A percentile compares a stretch with the other conserved stretches of the same genome.
Evolutionary conservation across 169 alveolate species (phyloP).

Genomic region (Prorocentrum cordatum): DNA sequence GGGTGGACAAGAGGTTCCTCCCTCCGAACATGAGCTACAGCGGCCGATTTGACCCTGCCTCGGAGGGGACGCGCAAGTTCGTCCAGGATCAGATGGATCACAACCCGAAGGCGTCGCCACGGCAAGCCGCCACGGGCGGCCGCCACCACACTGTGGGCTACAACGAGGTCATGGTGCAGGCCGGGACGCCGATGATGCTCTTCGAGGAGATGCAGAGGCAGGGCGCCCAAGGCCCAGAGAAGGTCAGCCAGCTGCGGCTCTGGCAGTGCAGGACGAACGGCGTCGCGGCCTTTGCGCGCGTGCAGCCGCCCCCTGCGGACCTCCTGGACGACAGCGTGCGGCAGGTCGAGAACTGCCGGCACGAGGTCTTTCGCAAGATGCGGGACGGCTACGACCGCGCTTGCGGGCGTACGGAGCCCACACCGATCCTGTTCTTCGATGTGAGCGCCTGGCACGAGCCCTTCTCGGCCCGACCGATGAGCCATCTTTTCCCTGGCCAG

Average conservation of each 20-base stretch:
- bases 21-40: not conserved
- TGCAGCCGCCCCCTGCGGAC: not conserved
- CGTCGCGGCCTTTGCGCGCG: conserved; percentile 30
- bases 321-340: conserved; percentile 4
- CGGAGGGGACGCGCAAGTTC: not conserved
- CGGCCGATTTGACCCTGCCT: conserved; percentile 27
- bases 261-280: conserved; percentile 57
- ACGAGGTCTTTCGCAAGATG: conserved; percentile 35
- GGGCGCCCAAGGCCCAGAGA: not conserved
- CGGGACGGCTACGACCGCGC: conserved; percentile 16
- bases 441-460: not conserved
- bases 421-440: conserved; percentile 20
- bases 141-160: conserved; percentile 11
- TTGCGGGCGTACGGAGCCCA: not conserved
- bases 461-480: conserved; percentile 2
- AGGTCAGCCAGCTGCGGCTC: conserved; percentile 36
- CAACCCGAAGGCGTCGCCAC: conserved; percentile 10
- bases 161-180: conserved; percentile 4
- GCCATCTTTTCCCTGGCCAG: no score
- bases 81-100: not conserved
- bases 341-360: conserved; percentile 21
- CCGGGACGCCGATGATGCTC: conserved; percentile 33
- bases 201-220: conserved; percentile 42
- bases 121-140: conserved; percentile 1
- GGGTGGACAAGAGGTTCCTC: conserved; percentile 29